These are phyloP conservation scores for Galerina marginata DNA, from an alignment of 768 basidiomycete genomes.

Conservation along the genomic window DNA sequence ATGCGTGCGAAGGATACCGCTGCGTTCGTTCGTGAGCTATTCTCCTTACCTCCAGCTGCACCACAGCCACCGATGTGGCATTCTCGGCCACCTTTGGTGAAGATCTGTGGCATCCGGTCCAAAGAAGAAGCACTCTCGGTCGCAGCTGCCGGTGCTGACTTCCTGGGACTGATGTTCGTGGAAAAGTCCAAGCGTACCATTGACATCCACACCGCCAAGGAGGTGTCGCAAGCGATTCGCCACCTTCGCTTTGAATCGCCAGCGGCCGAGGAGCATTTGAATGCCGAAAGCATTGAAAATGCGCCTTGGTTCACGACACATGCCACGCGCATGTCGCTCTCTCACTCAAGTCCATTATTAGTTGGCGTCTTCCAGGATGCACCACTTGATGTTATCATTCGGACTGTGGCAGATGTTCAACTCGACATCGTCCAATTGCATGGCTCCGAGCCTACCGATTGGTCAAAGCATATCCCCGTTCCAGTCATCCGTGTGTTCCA, in stretches of 20 bases:
- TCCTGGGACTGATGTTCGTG: constrained; percentile 92
- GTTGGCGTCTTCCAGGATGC: constrained; percentile 98
- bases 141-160: constrained; percentile 86
- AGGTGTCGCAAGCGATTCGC: constrained; percentile 72
- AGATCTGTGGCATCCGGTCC: constrained; percentile 90
- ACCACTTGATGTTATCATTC: constrained; percentile 70
- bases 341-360: constrained; percentile 69
- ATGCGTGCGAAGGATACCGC: constrained; percentile 89
- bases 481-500: constrained; percentile 95
- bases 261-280: constrained; percentile 18
- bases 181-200: constrained; percentile 74
- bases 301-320: constrained; percentile 78
- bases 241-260: constrained; percentile 45
- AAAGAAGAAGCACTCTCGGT: constrained; percentile 78
- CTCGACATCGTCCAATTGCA: constrained; percentile 95
- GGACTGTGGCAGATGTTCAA: constrained; percentile 67
- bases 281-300: constrained; percentile 31
- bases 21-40: constrained; percentile 79
- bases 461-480: constrained; percentile 84
- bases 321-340: constrained; percentile 56
- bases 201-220: constrained; percentile 63
- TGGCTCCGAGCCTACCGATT: constrained; percentile 84
- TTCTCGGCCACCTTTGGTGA: constrained; percentile 71
- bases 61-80: constrained; percentile 39
- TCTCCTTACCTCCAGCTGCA: constrained; percentile 56